Conservation (phyloP, 768 basidiomycete genomes). For the Cystobasidium tubakii region DNA sequence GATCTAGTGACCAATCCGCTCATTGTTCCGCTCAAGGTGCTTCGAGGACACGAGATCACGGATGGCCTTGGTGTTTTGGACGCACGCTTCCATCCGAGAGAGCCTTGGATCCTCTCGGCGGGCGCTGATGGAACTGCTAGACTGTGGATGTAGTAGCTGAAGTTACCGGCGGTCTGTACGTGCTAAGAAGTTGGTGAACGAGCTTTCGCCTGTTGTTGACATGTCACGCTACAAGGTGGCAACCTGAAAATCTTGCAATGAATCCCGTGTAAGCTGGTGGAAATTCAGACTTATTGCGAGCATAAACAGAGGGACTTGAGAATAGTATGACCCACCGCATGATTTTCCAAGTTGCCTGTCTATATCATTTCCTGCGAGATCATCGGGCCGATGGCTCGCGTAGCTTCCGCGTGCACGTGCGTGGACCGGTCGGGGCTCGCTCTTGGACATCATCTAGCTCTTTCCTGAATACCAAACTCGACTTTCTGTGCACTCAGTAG, state of each 20-base stretch:
- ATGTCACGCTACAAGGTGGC: no score
- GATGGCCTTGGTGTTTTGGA: constrained; percentile 88
- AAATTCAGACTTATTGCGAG: no score
- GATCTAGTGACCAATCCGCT: constrained; percentile 95
- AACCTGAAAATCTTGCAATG: no score
- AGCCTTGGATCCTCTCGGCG: constrained; percentile 87
- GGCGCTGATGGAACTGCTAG: constrained; percentile 84
- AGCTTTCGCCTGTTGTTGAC: no score
- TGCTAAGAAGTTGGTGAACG: no score
- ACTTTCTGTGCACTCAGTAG: background rate
- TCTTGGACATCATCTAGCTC: background rate
- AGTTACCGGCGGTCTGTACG: no score
- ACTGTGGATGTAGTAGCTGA: constrained; percentile 58
- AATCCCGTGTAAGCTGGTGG: no score
- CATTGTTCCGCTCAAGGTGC: constrained; percentile 93
- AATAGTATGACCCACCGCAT: no score
- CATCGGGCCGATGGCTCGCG: background rate
- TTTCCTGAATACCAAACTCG: background rate
- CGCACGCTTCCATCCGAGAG: constrained; percentile 75
- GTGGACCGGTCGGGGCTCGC: background rate
- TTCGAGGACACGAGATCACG: constrained; percentile 77
- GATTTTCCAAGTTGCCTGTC: no score
- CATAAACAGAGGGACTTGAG: no score
- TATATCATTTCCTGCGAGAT: no score
- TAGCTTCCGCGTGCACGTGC: background rate